Evolutionary conservation across 257 asterid species (phyloP), one percentile per base, ranked within the genome.

Genomic region (Schizonepeta tenuifolia): DNA sequence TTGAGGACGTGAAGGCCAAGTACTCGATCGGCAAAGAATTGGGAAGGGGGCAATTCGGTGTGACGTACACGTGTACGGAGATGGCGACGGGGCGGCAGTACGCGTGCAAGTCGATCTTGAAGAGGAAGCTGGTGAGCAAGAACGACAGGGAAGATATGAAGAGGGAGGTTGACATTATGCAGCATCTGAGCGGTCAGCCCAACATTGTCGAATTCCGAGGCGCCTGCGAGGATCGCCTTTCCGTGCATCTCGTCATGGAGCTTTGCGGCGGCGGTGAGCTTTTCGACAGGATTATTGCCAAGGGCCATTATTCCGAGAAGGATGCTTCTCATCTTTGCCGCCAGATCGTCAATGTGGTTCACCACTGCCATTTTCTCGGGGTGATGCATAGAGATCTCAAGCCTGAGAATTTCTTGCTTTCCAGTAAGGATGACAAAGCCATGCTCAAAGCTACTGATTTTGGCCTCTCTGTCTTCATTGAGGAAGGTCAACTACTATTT

Each of bases 331-430:
- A 83, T 21, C 83, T 89, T 54, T 84, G 89, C 69, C 84, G 95
- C 84, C 97, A 91, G 86, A 80, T 91, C 67, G 92, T 91, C 65
- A 91, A 87, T 84, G 97, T 89, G 65, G 96, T 91, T 18, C 89
- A 89, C 69, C 91, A 89, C 72, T 91, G 97, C 74, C 96, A 91
- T 77, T 91, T 91, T 65, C 79, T 91, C 90, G 97, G 97, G 65
- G 97, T 91, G 78, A 81, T 91, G 90, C 97, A 91, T 79, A 86
- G 97, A 82, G 97, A 91, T 87, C 93, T 91, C 50, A 91, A 91
- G 83, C 97, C 97, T 0, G 97, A 91, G 87, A 91, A 91, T 77
- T 91, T 91, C 88, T 86, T 91, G 83, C 86, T 91, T 14, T 83
- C 92, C 9, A 89, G 86, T 60, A 89, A 91, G 88, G 86, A 83